Base-by-base conservation (phyloP, 257 asterid species). In the Gardenia jasminoides region DNA sequence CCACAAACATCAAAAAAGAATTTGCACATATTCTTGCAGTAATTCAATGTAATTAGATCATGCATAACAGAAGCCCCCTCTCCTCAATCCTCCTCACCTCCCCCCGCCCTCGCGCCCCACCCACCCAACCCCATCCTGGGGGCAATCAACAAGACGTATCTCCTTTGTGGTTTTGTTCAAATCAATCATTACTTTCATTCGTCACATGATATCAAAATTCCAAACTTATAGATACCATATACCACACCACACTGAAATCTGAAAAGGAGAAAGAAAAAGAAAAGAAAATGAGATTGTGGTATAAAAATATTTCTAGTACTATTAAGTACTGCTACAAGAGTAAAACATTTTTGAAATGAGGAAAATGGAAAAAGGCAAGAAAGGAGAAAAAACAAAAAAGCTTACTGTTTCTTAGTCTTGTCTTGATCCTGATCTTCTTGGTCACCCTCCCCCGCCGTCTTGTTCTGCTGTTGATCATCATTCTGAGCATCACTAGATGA, bases 401-500 rank as follows among this genome's bases (percentile, higher is more conserved):
- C 88, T 77, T 70, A 92, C 97, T 77, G 88, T 82, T 87, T 85
- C 76, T 86, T 92, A 64, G 81, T 75, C 82, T 83, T 88, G n/a
- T 84, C 86, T 80, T 84, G 86, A 83, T 90, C 83, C 44, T 82
- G 82, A 12, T 78, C 83, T 56, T 82, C 83, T 56, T 82, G 83
- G 0, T 85, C 76, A 26, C 44, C 76, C 7, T 76, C 72, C 78
- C 6, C 84, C 3, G 30, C 82, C 8, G 76, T 52, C 59, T 79
- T 82, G 11, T 50, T 76, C 72, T 73, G 76, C 68, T 78, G 87
- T n/a, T 73, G 85, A 69, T 81, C 91, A 74, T 79, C 87, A 7
- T 87, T 78, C 28, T 78, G 88, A 8, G 84, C 91, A 78, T 94
- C 97, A 4, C 86, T 86, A 0, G 98, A 91, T 1, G 97, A 90